Evolutionary conservation across 2,329 filamentous ascomycete genomes (phyloP).

Genomic region (Thelonectria rubi): DNA sequence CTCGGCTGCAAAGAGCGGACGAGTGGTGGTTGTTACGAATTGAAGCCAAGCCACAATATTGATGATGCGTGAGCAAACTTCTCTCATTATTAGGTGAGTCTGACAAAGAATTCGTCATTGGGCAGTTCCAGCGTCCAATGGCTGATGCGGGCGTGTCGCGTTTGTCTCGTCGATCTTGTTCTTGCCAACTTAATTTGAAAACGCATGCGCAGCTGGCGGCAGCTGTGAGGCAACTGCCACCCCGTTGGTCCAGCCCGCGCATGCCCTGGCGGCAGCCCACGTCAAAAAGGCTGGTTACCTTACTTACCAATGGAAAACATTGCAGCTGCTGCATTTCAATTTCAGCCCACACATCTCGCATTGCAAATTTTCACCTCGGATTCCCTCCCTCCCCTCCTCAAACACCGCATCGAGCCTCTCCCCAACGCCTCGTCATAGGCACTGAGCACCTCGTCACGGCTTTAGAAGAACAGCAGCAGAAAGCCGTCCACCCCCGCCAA

Average conservation of each 20-base stretch:
- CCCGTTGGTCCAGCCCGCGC: background rate
- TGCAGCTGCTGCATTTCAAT: background rate
- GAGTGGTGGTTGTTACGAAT: background rate
- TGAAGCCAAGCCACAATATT: background rate
- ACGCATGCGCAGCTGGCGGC: too few species aligned
- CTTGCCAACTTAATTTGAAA: background rate
- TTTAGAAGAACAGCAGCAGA: background rate
- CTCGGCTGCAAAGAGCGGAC: background rate
- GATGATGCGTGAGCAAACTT: background rate
- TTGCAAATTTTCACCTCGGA: background rate
- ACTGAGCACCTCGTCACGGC: background rate
- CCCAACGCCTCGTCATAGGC: background rate
- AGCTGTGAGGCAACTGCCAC: background rate
- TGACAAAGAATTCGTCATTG: background rate
- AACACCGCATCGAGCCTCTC: background rate
- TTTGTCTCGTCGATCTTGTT: background rate
- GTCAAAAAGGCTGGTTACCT: background rate
- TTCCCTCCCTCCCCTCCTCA: background rate
- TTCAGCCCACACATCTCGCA: background rate
- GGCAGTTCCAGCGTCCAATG: background rate
- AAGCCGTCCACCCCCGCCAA: slow-evolving; percentile 15
- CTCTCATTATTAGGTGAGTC: background rate
- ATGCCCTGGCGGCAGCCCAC: background rate
- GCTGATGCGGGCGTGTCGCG: background rate
- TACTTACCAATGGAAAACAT: background rate